Percentiles rank a stretch among this genome's conserved stretches.
Evolutionary conservation across 768 basidiomycete genomes (phyloP).

Genomic region (Leucosporidium yakuticum): DNA sequence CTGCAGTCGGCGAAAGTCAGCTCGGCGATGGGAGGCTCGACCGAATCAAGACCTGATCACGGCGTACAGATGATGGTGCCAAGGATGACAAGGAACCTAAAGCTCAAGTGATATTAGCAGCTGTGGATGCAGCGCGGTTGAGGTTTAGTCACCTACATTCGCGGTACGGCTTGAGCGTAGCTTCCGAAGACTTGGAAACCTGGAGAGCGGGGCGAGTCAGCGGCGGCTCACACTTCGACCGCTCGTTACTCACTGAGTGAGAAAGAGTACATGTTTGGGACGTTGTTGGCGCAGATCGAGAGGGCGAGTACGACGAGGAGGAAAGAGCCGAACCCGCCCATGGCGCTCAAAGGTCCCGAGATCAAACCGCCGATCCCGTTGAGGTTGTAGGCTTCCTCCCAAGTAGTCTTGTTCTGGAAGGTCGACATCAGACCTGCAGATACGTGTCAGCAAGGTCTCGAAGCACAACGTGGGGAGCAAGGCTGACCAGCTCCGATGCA

Average conservation of each 20-base stretch:
- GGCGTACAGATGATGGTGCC: constrained; percentile 25
- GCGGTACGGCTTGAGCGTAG: constrained; percentile 48
- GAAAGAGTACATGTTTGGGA: constrained; percentile 7
- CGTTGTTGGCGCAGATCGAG: constrained; percentile 46
- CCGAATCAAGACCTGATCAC: no score
- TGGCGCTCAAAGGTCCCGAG: constrained; percentile 45
- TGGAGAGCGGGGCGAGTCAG: background rate
- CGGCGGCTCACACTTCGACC: no score
- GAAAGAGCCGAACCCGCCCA: constrained; percentile 50
- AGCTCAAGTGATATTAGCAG: constrained; percentile 31
- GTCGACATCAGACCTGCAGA: constrained; percentile 47
- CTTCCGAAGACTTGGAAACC: constrained; percentile 49
- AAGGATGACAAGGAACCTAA: constrained; percentile 44
- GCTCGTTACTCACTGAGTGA: background rate
- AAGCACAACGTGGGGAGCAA: no score
- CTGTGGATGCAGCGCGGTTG: no score
- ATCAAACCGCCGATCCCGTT: constrained; percentile 49
- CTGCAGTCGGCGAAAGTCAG: no score
- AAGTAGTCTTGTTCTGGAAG: constrained; percentile 43
- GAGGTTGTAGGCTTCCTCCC: constrained; percentile 45
- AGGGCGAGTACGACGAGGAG: constrained; percentile 49
- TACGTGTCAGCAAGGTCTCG: no score
- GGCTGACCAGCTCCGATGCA: constrained; percentile 52
- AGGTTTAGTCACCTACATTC: constrained; percentile 32
- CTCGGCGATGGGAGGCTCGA: no score